Conservation (phyloP, 768 basidiomycete species). For the Asterophora lycoperdoides region DNA sequence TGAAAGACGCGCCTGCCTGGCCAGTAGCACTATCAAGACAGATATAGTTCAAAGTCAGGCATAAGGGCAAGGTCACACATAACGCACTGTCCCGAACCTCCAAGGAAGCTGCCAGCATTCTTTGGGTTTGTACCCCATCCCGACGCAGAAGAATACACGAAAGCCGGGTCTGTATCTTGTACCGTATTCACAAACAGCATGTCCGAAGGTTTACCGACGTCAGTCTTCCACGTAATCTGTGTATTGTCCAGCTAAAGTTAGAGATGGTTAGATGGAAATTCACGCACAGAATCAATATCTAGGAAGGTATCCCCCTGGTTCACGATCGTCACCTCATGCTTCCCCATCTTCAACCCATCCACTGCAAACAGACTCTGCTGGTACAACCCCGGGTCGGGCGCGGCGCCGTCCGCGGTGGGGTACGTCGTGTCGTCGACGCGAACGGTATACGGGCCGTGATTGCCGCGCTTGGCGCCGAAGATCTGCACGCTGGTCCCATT, state of each 20-base stretch:
- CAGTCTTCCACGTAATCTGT: constrained; percentile 31
- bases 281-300: constrained; percentile 47
- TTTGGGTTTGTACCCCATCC: constrained; percentile 32
- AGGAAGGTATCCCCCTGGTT: constrained; percentile 27
- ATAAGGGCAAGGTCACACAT: background rate
- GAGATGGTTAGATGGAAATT: background rate
- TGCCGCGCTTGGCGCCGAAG: constrained; percentile 45
- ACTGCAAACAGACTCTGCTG: constrained; percentile 39
- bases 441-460: constrained; percentile 44
- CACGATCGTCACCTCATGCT: constrained; percentile 36
- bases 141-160: constrained; percentile 28
- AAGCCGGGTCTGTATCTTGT: constrained; percentile 34
- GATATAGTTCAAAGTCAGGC: background rate
- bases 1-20: constrained; percentile 27
- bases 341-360: constrained; percentile 27
- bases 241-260: no score
- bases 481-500: constrained; percentile 47
- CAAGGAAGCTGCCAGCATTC: constrained; percentile 34
- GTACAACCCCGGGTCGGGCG: constrained; percentile 26
- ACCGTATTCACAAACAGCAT: constrained; percentile 22
- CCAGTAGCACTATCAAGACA: constrained; percentile 29
- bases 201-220: constrained; percentile 24
- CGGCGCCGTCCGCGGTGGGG: constrained; percentile 25
- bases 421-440: constrained; percentile 34
- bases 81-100: constrained; percentile 39